Base-by-base conservation (phyloP, 164 flowering plant genomes). In the Kingdonia uniflora region DNA sequence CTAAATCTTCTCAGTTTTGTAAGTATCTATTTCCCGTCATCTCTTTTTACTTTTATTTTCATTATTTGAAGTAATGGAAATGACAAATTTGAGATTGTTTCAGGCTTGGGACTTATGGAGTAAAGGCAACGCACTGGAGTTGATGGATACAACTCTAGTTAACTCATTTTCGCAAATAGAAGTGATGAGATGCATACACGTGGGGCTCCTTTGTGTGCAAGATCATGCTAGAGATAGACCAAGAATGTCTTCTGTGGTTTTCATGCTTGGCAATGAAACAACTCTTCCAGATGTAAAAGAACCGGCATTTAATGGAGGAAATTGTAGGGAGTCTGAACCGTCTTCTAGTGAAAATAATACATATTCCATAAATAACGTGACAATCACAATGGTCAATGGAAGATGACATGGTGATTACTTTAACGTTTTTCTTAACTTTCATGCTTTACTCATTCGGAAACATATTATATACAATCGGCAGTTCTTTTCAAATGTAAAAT, bases 51-150 rank as follows among this genome's bases (percentile, higher is more conserved):
- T 19, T 41, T 1, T 5, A 39, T 46, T 37, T 42, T 26, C 11
- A 20, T 22, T 37, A 21, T 37, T 37, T 11, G 44, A 16, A 12
- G 1, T n/a, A 2, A 38, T 3, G 0, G 2, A 5, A 1, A 2
- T 5, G 5, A 12, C 37, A 10, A 49, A 49, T 1, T 21, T 2
- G 14, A 41, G 26, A 19, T 42, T 41, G 44, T 15, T 56, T 17
- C 56, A 77, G 81, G 74, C 73, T 19, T 77, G 80, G 80, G 56
- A 33, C 17, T 48, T 68, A 1, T 70, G 75, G 67, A 69, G 45
- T 11, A 70, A 76, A 51, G 62, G 45, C 15, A 71, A 42, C 12
- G 42, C 42, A 1, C 10, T 59, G 42, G 72, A 62, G 19, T 11
- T 76, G 19, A 24, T 60, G 3, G 73, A 73, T 55, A 20, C 25